Percentiles rank a stretch among this genome's conserved stretches.
These are phyloP conservation scores for Brassica hybrid DNA, from an alignment of 441 rosid species.

Conservation along the genomic window DNA sequence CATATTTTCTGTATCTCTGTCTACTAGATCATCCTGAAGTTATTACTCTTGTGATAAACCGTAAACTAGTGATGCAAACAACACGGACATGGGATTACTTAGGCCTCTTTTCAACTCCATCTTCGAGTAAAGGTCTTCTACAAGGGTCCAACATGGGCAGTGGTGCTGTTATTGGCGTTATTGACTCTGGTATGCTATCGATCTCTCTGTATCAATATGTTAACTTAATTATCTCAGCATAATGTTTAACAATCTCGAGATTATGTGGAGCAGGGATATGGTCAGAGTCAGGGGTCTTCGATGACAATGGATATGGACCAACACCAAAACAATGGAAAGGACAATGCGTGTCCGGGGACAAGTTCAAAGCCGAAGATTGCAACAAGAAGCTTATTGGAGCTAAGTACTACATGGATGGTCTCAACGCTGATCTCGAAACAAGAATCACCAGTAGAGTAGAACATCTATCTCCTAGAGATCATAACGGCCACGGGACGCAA, in stretches of 20 bases:
- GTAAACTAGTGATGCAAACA: slow-evolving; percentile 58
- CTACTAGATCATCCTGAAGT: slow-evolving; percentile 59
- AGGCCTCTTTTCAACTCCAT: slow-evolving; percentile 48
- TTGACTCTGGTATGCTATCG: slow-evolving; percentile 59
- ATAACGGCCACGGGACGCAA: slow-evolving; percentile 76
- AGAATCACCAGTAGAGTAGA: slow-evolving; percentile 16
- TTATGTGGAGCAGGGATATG: slow-evolving; percentile 54
- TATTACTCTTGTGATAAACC: slow-evolving; percentile 51
- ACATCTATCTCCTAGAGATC: slow-evolving; percentile 56
- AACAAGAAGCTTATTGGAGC: slow-evolving; percentile 71
- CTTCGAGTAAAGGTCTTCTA: slow-evolving; percentile 45
- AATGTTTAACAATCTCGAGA: neutral
- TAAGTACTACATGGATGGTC: slow-evolving; percentile 65
- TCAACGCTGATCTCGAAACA: slow-evolving; percentile 15
- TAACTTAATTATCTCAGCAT: slow-evolving; percentile 1
- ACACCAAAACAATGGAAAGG: slow-evolving; percentile 65
- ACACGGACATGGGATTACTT: slow-evolving; percentile 74
- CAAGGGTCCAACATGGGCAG: slow-evolving; percentile 58
- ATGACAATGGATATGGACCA: slow-evolving; percentile 47
- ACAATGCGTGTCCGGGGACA: slow-evolving; percentile 56
- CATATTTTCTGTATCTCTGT: slow-evolving; percentile 13
- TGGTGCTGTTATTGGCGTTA: slow-evolving; percentile 63
- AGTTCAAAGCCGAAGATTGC: slow-evolving; percentile 55
- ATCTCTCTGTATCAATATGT: neutral
- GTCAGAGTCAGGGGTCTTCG: slow-evolving; percentile 65